Base-by-base conservation (phyloP, 768 basidiomycete species). In the Podaxis sp. region DNA sequence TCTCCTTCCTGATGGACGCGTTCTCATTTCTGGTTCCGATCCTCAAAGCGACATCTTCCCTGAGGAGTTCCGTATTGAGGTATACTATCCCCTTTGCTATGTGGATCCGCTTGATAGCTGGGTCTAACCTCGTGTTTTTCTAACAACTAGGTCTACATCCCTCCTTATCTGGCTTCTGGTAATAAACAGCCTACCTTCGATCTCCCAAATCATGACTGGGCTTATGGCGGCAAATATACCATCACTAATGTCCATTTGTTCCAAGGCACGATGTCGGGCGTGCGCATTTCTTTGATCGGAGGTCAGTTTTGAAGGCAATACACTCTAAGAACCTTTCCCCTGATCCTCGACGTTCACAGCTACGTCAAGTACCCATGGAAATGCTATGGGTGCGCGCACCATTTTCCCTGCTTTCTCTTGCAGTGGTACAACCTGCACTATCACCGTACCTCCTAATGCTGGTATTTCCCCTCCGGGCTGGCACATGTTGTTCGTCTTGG, bases 111-210 rank as follows among this genome's bases (percentile, higher is more conserved):
- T 46, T 37, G n/a, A 37, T 13, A 37, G n/a, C 22, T 0, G 49
- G 33, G 40, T 17, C 27, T 17, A 19, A 38, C 7, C 19, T 33
- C 50, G 25, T 8, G 24, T 24, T 22, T 57, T 25, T 43, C 9
- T 38, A 6, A 19, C 82, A 24, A 65, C 82, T 47, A 79, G 77
- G 86, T 89, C 27, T 97, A 96, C 76, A 82, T 91, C 67, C 96
- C 96, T 6, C 92, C 91, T 15, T 98, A 96, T 73, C 82, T 93
- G 64, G 85, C 75, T 64, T 74, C 82, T 64, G 89, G 89, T 9
- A 74, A 80, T 64, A 71, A 65, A 3, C 89, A 89, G 61, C 94
- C 90, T 0, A 76, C 73, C 47, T 89, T 86, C 71, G 85, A 79
- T 22, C 77, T 90, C 49, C 66, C 79, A 0, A 70, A 77, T 61